phyloP scores from a whole-genome alignment of 1,284 basidiomycete genomes.

The Tausonia pullulans region DNA sequence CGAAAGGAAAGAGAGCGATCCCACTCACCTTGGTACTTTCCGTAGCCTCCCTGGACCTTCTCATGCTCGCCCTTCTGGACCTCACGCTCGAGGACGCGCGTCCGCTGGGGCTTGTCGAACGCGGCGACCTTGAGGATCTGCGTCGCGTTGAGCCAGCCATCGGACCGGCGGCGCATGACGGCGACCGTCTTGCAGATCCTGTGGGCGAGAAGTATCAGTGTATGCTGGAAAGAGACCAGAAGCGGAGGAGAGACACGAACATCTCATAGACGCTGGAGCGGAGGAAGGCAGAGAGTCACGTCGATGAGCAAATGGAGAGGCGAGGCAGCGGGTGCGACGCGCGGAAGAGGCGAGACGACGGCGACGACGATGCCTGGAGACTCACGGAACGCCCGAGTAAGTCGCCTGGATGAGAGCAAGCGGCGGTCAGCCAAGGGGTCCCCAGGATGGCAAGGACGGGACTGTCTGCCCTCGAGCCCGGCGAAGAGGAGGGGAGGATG shows the following conservation, averaged over 20 bases:
- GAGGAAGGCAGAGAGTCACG: not conserved
- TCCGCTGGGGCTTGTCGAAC: constrained; percentile 97
- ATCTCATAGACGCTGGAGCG: no score
- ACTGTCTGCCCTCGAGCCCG: not conserved
- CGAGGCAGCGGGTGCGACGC: not conserved
- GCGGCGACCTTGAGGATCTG: constrained; percentile 99
- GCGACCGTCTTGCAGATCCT: constrained; percentile 93
- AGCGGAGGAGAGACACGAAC: not conserved
- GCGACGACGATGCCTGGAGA: not conserved
- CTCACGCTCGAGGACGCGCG: constrained; percentile 92
- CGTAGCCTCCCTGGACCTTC: constrained; percentile 98
- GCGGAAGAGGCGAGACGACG: no score
- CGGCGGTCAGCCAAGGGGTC: not conserved
- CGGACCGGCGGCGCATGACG: constrained; percentile 90
- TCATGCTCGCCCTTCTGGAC: constrained; percentile 98
- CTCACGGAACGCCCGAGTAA: constrained; percentile 17
- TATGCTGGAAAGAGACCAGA: not conserved
- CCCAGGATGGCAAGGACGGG: no score
- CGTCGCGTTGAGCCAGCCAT: constrained; percentile 97
- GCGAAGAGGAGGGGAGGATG: not conserved
- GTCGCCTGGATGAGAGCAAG: constrained; percentile 10
- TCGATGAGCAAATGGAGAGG: not conserved
- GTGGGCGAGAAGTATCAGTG: constrained; percentile 25
- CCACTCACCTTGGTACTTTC: constrained; percentile 90
- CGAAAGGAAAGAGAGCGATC: not conserved